Evolutionary conservation across 164 flowering plant genomes (phyloP).

Genomic region (Brasenia schreberi): DNA sequence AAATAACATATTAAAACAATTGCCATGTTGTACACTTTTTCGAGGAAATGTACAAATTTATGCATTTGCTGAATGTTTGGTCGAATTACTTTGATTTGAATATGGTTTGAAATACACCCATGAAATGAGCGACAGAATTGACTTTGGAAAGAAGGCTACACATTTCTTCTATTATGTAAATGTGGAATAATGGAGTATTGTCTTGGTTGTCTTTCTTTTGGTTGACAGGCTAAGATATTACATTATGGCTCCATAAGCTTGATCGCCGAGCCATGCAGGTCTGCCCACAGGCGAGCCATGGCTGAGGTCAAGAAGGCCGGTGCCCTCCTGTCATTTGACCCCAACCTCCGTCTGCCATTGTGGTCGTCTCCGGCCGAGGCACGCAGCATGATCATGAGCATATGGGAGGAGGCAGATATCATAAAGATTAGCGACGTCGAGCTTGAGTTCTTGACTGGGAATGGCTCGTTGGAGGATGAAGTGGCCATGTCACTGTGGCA

Average conservation of each 20-base stretch:
- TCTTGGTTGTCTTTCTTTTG: not conserved
- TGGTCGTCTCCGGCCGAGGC: conserved; percentile 89
- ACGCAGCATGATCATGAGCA: conserved; percentile 72
- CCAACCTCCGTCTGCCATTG: conserved; percentile 72
- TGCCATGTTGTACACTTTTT: too few relatives aligned
- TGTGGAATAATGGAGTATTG: too few relatives aligned
- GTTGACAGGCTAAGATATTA: conserved; percentile 60
- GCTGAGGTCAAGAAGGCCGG: conserved; percentile 73
- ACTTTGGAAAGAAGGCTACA: too few relatives aligned
- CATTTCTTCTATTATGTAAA: too few relatives aligned
- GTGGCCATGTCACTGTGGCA: conserved; percentile 73
- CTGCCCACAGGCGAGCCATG: conserved; percentile 84
- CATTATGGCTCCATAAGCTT: conserved; percentile 95
- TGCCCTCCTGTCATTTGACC: conserved; percentile 80
- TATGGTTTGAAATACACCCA: too few relatives aligned
- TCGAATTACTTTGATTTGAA: too few relatives aligned
- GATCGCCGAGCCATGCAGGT: conserved; percentile 93
- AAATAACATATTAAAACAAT: too few relatives aligned
- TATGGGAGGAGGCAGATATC: conserved; percentile 81
- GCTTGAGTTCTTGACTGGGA: conserved; percentile 69
- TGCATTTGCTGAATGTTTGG: too few relatives aligned
- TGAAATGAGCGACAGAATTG: too few relatives aligned
- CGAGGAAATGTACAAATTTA: too few relatives aligned
- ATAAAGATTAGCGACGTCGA: conserved; percentile 84
- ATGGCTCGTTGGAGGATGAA: conserved; percentile 39